phyloP scores from a whole-genome alignment of 2,329 filamentous ascomycete species.

The Colletotrichum neosansevieriae region DNA sequence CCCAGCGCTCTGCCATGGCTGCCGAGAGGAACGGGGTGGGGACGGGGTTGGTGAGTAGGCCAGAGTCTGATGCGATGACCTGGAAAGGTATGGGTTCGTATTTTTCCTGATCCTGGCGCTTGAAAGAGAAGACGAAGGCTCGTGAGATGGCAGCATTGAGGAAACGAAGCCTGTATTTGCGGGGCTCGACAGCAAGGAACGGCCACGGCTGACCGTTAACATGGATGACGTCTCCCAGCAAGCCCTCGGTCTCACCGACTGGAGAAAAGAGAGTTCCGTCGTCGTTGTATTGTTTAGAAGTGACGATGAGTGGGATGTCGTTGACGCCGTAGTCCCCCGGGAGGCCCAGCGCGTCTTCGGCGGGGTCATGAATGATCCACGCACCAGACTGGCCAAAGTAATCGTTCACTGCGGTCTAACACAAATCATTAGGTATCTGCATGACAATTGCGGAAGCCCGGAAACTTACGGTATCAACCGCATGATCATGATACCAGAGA shows the following conservation, averaged over 20 bases:
- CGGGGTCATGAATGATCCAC: conserved; percentile 65
- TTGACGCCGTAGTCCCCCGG: conserved; percentile 63
- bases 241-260: conserved; percentile 56
- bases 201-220: conserved; percentile 72
- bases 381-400: conserved; percentile 68
- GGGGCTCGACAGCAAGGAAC: conserved; percentile 66
- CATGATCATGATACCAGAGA: conserved; percentile 69
- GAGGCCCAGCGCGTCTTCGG: conserved; percentile 61
- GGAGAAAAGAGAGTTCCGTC: conserved; percentile 63
- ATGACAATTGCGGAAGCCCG: too few species aligned
- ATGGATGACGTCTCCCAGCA: conserved; percentile 69
- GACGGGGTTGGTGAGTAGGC: conserved; percentile 61
- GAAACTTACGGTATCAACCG: conserved; percentile 48
- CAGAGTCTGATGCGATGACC: conserved; percentile 66
- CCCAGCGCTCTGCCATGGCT: conserved; percentile 69
- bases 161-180: conserved; percentile 70
- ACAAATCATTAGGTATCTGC: background rate
- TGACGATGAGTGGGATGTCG: conserved; percentile 65
- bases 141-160: conserved; percentile 62
- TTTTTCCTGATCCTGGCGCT: conserved; percentile 44
- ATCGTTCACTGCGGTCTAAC: conserved; percentile 63
- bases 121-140: conserved; percentile 62
- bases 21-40: conserved; percentile 55
- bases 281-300: conserved; percentile 63
- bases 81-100: conserved; percentile 57